Evolutionary conservation across 768 basidiomycete genomes (phyloP).

Genomic region (Hypsizygus marmoreus): DNA sequence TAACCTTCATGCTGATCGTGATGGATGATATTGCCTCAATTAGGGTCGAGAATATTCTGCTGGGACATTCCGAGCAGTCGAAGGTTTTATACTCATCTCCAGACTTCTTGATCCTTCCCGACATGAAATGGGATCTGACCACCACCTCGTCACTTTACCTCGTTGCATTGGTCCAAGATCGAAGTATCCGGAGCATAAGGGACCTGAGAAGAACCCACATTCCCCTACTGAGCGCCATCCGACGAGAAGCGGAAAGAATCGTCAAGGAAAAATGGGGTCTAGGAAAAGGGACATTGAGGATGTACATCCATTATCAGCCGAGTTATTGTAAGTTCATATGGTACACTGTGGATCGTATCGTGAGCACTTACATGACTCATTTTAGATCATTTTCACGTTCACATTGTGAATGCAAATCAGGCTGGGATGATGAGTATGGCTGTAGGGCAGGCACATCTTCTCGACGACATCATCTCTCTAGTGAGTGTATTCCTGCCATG

Average conservation of each 20-base stretch:
- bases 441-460: slow-evolving; percentile 89
- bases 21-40: not conserved
- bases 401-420: slow-evolving; percentile 81
- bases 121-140: slow-evolving; percentile 94
- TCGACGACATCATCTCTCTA: slow-evolving; percentile 89
- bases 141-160: slow-evolving; percentile 83
- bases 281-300: slow-evolving; percentile 57
- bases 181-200: slow-evolving; percentile 68
- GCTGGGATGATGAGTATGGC: slow-evolving; percentile 68
- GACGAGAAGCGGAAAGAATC: slow-evolving; percentile 49
- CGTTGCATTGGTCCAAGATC: slow-evolving; percentile 69
- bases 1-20: not conserved
- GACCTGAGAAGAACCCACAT: slow-evolving; percentile 73
- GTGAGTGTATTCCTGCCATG: slow-evolving; percentile 39
- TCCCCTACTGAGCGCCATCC: slow-evolving; percentile 65
- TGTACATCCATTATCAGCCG: slow-evolving; percentile 95
- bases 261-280: slow-evolving; percentile 71
- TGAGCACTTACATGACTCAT: too few species aligned
- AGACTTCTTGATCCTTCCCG: slow-evolving; percentile 82
- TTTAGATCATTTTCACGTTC: slow-evolving; percentile 97
- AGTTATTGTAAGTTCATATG: slow-evolving; percentile 76
- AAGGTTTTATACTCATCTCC: slow-evolving; percentile 67
- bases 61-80: slow-evolving; percentile 72
- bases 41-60: slow-evolving; percentile 88
- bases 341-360: too few species aligned